phyloP scores from a whole-genome alignment of 2,329 filamentous ascomycete species.

The Nigrospora oryzae region DNA sequence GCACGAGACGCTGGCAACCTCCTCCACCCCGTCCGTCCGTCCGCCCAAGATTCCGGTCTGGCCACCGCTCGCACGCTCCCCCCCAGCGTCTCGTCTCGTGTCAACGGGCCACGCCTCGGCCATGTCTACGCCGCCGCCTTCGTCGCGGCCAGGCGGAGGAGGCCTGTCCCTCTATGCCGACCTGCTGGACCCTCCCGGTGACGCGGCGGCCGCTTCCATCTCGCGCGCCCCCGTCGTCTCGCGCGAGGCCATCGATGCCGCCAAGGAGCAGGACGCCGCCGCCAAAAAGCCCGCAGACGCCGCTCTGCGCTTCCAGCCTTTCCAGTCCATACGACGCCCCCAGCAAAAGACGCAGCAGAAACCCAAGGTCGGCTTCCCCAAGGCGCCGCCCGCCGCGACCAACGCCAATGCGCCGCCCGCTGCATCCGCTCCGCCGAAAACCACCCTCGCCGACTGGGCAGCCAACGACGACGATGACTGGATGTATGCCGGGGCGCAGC shows the following conservation, averaged over 20 bases:
- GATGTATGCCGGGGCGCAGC: conserved; percentile 54
- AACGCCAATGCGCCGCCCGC: conserved; percentile 16
- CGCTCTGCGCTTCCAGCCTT: conserved; percentile 74
- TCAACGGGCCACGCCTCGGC: background rate
- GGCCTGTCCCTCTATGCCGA: conserved; percentile 77
- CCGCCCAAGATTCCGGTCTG: no score
- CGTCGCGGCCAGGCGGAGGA: conserved; percentile 20
- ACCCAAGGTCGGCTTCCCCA: conserved; percentile 51
- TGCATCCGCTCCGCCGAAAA: conserved; percentile 45
- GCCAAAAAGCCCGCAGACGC: conserved; percentile 56
- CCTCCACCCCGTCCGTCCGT: no score
- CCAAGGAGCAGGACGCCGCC: conserved; percentile 37
- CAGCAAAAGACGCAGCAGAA: conserved; percentile 52
- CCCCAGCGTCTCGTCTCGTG: no score
- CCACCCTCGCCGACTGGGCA: conserved; percentile 73
- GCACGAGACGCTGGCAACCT: no score
- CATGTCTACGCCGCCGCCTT: conserved; percentile 17
- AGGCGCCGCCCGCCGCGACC: conserved; percentile 23
- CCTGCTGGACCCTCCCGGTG: conserved; percentile 55
- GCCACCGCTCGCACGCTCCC: no score
- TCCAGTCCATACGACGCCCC: conserved; percentile 57
- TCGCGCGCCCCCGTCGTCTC: conserved; percentile 70
- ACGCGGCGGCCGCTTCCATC: conserved; percentile 52
- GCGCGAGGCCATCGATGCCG: conserved; percentile 40
- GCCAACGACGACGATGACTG: conserved; percentile 74